phyloP scores from a whole-genome alignment of 1,284 basidiomycete species.

The Lignosus rhinocerotis region DNA sequence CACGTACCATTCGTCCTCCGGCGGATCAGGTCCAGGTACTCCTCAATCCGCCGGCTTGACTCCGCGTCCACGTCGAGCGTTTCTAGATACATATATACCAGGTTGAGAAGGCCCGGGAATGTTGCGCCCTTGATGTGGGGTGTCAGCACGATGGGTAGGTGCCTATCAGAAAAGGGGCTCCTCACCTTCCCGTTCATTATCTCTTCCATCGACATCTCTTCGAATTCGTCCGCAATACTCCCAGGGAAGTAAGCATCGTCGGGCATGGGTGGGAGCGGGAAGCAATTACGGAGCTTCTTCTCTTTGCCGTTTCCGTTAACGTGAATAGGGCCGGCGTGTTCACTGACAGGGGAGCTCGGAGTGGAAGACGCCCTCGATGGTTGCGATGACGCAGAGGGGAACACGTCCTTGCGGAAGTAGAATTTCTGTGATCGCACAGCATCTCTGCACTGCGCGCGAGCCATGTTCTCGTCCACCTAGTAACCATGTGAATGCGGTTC shows the following conservation, averaged over 20 bases:
- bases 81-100: conserved; percentile 87
- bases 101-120: conserved; percentile 86
- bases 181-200: conserved; percentile 89
- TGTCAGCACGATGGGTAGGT: neutral
- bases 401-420: conserved; percentile 89
- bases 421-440: conserved; percentile 78
- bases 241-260: conserved; percentile 42
- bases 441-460: conserved; percentile 82
- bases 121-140: conserved; percentile 43
- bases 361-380: conserved; percentile 53
- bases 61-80: conserved; percentile 78
- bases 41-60: conserved; percentile 67
- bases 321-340: conserved; percentile 26
- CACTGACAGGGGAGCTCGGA: conserved; percentile 48
- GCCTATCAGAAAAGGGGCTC: neutral
- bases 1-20: conserved; percentile 76
- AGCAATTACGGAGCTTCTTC: conserved; percentile 71
- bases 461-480: conserved; percentile 98
- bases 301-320: conserved; percentile 46
- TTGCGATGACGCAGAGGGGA: conserved; percentile 52
- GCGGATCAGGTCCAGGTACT: conserved; percentile 81
- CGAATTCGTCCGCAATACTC: conserved; percentile 82
- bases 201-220: conserved; percentile 90
- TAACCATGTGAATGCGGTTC: neutral
- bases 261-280: conserved; percentile 56